Evolutionary conservation across 2,329 filamentous ascomycete genomes (phyloP).

Genomic region (Alternaria sp.): DNA sequence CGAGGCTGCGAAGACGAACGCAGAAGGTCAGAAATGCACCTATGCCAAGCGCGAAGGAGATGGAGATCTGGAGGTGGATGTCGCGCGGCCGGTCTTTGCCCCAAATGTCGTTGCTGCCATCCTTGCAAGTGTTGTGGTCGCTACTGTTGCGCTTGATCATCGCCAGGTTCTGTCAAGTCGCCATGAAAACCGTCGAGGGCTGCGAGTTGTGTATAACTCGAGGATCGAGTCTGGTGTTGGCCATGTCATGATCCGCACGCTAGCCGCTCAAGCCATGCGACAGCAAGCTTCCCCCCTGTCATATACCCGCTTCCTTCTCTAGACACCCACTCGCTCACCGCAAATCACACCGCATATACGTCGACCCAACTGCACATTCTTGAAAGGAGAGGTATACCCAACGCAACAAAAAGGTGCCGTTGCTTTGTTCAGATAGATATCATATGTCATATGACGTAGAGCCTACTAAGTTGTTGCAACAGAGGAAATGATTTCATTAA

Average conservation of each 20-base stretch:
- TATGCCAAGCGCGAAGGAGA: conserved; percentile 75
- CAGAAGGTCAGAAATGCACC: conserved; percentile 80
- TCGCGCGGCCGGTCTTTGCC: conserved; percentile 55
- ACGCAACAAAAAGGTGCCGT: not conserved
- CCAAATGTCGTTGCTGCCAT: conserved; percentile 35
- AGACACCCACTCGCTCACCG: not conserved
- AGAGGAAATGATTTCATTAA: not conserved
- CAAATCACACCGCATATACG: conserved; percentile 2
- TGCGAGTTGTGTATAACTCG: conserved; percentile 11
- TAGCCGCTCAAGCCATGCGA: conserved; percentile 15
- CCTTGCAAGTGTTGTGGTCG: conserved; percentile 22
- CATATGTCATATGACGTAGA: not conserved
- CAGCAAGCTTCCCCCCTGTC: conserved; percentile 1
- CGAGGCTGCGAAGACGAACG: conserved; percentile 57
- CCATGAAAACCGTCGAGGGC: conserved; percentile 24
- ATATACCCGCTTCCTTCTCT: not conserved
- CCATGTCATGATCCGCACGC: conserved; percentile 19
- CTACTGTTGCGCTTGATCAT: conserved; percentile 28
- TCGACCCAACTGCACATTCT: not conserved
- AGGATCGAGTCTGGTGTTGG: conserved; percentile 10
- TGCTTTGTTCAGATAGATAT: not conserved
- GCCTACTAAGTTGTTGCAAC: not conserved
- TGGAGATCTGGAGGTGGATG: conserved; percentile 69
- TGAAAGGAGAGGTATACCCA: not conserved
- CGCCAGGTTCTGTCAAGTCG: conserved; percentile 14